Evolutionary conservation across 2,329 filamentous ascomycete genomes (phyloP).

Genomic region (Aspergillus fructus): DNA sequence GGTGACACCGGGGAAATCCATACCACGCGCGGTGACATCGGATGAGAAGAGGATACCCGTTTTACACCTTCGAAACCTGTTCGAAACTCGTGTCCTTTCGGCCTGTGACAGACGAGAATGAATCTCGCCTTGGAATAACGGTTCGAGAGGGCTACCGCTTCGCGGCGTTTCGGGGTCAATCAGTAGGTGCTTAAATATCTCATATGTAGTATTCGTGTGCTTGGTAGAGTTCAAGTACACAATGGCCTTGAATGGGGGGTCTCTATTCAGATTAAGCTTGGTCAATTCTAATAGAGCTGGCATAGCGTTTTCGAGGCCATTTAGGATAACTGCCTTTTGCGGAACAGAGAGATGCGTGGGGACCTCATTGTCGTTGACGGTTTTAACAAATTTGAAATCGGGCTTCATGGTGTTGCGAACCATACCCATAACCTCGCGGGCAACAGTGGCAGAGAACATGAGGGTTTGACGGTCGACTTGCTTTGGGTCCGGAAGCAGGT

Average conservation of each 20-base stretch:
- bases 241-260: constrained; percentile 87
- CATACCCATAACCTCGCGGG: constrained; percentile 75
- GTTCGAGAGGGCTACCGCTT: constrained; percentile 30
- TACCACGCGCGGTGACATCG: constrained; percentile 76
- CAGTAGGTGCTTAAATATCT: constrained; percentile 56
- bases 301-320: constrained; percentile 71
- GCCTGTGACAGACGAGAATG: constrained; percentile 75
- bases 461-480: constrained; percentile 79
- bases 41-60: constrained; percentile 72
- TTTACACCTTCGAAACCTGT: constrained; percentile 65
- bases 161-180: constrained; percentile 31
- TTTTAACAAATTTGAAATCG: constrained; percentile 85
- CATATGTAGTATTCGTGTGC: constrained; percentile 64
- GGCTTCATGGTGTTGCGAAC: constrained; percentile 76
- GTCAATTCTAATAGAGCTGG: constrained; percentile 77
- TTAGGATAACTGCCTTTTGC: constrained; percentile 69
- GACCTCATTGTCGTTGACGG: constrained; percentile 75
- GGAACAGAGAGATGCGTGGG: constrained; percentile 84
- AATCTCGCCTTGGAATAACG: constrained; percentile 57
- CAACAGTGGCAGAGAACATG: constrained; percentile 93
- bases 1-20: constrained; percentile 80
- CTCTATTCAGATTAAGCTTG: constrained; percentile 56
- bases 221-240: constrained; percentile 83
- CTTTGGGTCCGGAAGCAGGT: constrained; percentile 60
- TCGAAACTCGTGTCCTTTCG: constrained; percentile 67